Base-by-base conservation (phyloP, 345 rosid species). In the Populus pruinosa region DNA sequence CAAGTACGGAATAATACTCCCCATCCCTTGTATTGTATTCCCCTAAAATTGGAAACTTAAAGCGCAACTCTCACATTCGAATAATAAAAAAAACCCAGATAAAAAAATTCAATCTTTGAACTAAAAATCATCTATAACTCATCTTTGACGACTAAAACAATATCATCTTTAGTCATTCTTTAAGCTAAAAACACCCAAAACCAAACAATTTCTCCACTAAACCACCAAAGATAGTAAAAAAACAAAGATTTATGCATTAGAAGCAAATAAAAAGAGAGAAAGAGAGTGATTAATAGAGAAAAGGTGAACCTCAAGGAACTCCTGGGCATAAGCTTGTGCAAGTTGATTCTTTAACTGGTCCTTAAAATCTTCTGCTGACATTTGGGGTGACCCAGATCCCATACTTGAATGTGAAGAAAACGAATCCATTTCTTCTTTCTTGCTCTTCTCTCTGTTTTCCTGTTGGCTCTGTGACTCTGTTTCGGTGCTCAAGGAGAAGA, bases 251-350 rank as follows among this genome's bases (percentile, higher is more conserved):
- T 31, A 21, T 18, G 8, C 18, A 61, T 17, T 25, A 20, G 12
- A 33, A 49, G 33, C 12, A 0, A 3, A 29, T 21, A 36, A 35
- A 25, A 3, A 6, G 44, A 2, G 39, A 50, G 41, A 47, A 17
- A 33, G 69, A 75, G 39, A 77, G 25, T 50, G 68, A 16, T 36
- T 35, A 44, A 39, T 25, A 78, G 21, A 18, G 13, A 6, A 36
- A 27, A 65, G 1, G 8, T 5, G 31, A 6, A 90, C 98, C 96
- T 93, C 92, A 38, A 95, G 78, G 70, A 93, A 86, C 83, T 95
- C 91, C 77, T 93, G 91, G 6, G 94, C 94, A 63, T 91, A 90
- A 76, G 93, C 99, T 75, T 92, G 92, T 8, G 91, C 93, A 63
- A 95, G 90, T 81, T 92, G 93, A 18, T 68, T 5, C 82, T 92